These are phyloP conservation scores for Quillaja saponaria DNA, from an alignment of 306 rosid genomes.

Conservation along the genomic window DNA sequence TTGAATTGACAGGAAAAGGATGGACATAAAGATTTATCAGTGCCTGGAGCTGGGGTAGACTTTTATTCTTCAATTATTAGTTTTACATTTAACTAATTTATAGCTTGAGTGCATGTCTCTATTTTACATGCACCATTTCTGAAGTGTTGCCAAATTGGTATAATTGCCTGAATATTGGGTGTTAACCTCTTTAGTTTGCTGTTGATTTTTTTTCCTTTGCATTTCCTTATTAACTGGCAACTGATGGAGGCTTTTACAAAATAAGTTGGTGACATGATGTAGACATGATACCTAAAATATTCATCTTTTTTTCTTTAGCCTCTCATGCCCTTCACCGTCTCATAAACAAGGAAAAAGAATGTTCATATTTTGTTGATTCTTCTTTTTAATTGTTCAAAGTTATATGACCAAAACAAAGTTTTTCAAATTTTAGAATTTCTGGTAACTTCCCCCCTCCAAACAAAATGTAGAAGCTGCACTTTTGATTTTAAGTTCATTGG, in stretches of 20 bases:
- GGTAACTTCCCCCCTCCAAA: constrained; percentile 15
- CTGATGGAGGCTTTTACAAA: constrained; percentile 14
- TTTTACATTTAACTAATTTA: constrained; percentile 25
- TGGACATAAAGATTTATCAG: constrained; percentile 75
- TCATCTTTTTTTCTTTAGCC: too few species aligned
- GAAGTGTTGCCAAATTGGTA: constrained; percentile 14
- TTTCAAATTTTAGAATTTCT: constrained; percentile 8
- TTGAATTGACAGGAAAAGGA: constrained; percentile 67
- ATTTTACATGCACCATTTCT: constrained; percentile 5
- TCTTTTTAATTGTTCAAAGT: constrained; percentile 4
- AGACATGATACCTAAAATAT: too few species aligned
- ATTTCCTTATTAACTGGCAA: constrained; percentile 14
- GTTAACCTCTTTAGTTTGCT: constrained; percentile 24
- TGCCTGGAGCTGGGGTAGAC: constrained; percentile 98
- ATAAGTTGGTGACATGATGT: constrained; percentile 7
- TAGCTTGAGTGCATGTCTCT: constrained; percentile 6
- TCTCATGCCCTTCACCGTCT: too few species aligned
- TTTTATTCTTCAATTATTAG: constrained; percentile 9
- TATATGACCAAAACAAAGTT: background rate
- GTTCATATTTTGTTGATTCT: too few species aligned
- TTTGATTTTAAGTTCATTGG: constrained; percentile 7
- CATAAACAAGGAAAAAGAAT: too few species aligned
- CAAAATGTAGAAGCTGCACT: constrained; percentile 20
- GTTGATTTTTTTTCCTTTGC: constrained; percentile 15
- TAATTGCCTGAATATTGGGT: constrained; percentile 26